Conservation (phyloP, 139 green algal species). For the Mesotaenium endlicherianum region DNA sequence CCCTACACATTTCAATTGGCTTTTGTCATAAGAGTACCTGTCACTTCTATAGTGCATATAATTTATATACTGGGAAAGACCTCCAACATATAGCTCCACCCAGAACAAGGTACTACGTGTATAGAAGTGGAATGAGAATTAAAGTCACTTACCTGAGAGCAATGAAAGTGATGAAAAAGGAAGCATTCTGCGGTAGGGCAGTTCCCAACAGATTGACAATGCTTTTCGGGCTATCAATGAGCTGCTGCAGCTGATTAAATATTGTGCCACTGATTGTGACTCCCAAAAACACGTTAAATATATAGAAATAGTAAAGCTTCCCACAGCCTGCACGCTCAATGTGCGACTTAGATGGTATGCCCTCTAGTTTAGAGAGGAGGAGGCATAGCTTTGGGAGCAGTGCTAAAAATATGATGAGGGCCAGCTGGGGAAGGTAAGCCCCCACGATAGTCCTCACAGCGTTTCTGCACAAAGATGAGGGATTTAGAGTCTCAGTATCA, state of each 20-base stretch:
- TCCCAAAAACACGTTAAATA: constrained; percentile 52
- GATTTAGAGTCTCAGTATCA: neutral
- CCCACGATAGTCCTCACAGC: constrained; percentile 37
- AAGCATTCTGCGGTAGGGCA: constrained; percentile 43
- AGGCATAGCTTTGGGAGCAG: constrained; percentile 37
- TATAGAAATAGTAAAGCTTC: constrained; percentile 53
- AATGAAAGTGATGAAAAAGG: constrained; percentile 54
- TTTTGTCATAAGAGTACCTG: too few species aligned
- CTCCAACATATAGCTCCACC: too few species aligned
- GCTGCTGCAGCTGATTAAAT: constrained; percentile 16
- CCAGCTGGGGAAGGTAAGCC: constrained; percentile 46
- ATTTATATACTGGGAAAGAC: too few species aligned
- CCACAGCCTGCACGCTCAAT: neutral
- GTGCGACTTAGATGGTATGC: constrained; percentile 9
- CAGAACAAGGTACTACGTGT: too few species aligned
- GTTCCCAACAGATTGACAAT: constrained; percentile 36
- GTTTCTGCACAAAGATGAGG: neutral
- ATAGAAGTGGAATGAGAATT: too few species aligned
- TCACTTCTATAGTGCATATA: too few species aligned
- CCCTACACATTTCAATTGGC: too few species aligned
- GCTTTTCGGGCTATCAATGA: constrained; percentile 4
- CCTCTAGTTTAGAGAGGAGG: constrained; percentile 35
- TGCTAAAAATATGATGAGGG: constrained; percentile 46
- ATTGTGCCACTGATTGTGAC: constrained; percentile 28
- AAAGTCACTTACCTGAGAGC: constrained; percentile 13